Evolutionary conservation across 2,329 filamentous ascomycete genomes (phyloP).

Genomic region (Meredithiella fracta): DNA sequence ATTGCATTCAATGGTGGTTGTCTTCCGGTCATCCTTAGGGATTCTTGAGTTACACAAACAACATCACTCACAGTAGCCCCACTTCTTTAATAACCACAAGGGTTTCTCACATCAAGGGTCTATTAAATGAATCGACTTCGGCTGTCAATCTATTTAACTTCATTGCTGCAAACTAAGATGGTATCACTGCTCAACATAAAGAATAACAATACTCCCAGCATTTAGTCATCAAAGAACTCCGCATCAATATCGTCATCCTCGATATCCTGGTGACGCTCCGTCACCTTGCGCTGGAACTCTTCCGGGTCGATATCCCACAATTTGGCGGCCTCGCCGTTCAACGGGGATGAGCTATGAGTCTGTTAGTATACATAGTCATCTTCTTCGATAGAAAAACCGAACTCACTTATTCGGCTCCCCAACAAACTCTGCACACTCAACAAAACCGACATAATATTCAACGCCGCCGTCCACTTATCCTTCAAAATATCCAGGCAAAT

Average conservation of each 20-base stretch:
- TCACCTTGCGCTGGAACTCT: slow-evolving; percentile 69
- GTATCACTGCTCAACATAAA: too few relatives aligned
- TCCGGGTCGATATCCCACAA: slow-evolving; percentile 80
- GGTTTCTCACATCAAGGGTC: neutral
- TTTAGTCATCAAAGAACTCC: neutral
- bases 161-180: neutral
- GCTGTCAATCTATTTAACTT: too few relatives aligned
- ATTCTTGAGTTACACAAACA: too few relatives aligned
- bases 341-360: slow-evolving; percentile 57
- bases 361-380: too few relatives aligned
- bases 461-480: slow-evolving; percentile 97
- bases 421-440: slow-evolving; percentile 88
- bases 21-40: too few relatives aligned
- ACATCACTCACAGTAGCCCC: neutral
- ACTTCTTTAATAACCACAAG: neutral
- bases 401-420: slow-evolving; percentile 93
- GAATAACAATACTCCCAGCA: too few relatives aligned
- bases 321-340: slow-evolving; percentile 92
- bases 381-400: neutral
- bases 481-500: slow-evolving; percentile 98
- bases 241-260: slow-evolving; percentile 34
- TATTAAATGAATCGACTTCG: neutral
- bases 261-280: slow-evolving; percentile 44
- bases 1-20: too few relatives aligned
- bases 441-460: slow-evolving; percentile 88